Conservation (phyloP, 129 eudicot species). For the Rutidosis leptorrhynchoides region DNA sequence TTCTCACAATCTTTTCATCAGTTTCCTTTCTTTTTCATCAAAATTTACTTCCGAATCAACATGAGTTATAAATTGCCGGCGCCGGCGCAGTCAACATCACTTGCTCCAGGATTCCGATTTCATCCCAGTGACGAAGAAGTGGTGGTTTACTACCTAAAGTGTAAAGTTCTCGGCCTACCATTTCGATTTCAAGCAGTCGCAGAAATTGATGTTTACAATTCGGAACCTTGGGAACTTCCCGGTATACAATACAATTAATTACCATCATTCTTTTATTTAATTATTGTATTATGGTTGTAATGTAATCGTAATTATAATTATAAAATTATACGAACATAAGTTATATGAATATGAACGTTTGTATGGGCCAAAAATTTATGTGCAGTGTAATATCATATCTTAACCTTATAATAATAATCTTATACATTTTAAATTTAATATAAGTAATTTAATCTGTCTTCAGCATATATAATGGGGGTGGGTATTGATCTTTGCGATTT, state of each 20-base stretch:
- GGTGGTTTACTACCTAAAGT: neutral
- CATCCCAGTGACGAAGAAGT: slow-evolving; percentile 14
- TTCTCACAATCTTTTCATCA: neutral
- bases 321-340: too few relatives aligned
- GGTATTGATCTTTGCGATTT: neutral
- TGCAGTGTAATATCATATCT: too few relatives aligned
- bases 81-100: neutral
- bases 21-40: neutral
- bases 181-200: slow-evolving; percentile 16
- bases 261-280: too few relatives aligned
- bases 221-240: slow-evolving; percentile 17
- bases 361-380: too few relatives aligned
- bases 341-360: too few relatives aligned
- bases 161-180: neutral
- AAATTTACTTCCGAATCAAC: neutral
- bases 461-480: too few relatives aligned
- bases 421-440: too few relatives aligned
- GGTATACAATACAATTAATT: neutral
- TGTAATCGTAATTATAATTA: too few relatives aligned
- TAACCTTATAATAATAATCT: too few relatives aligned
- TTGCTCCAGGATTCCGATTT: slow-evolving; percentile 12
- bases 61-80: neutral
- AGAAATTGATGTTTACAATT: slow-evolving; percentile 14
- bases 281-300: too few relatives aligned
- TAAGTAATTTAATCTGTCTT: too few relatives aligned